These are phyloP conservation scores for Tremella mesenterica DNA, from an alignment of 768 basidiomycete species.

Conservation along the genomic window DNA sequence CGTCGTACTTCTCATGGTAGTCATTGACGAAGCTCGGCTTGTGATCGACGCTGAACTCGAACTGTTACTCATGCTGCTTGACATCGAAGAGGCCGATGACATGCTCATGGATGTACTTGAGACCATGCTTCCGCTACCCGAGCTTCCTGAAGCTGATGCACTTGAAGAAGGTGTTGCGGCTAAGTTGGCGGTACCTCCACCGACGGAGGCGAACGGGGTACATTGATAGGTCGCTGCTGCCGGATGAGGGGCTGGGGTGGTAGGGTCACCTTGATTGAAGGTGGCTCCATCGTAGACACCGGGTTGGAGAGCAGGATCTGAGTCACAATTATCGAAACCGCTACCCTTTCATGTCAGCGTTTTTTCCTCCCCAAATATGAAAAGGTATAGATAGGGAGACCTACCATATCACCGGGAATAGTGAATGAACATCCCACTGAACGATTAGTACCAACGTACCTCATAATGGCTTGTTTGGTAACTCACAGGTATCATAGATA, in stretches of 20 bases:
- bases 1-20: too few relatives aligned
- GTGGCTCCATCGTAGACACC: constrained; percentile 47
- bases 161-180: constrained; percentile 10
- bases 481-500: constrained; percentile 47
- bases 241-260: constrained; percentile 48
- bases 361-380: too few relatives aligned
- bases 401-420: constrained; percentile 29
- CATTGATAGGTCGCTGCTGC: constrained; percentile 58
- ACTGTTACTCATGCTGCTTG: too few relatives aligned
- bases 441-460: constrained; percentile 6
- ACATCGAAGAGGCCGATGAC: background rate
- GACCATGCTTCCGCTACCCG: background rate
- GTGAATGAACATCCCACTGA: constrained; percentile 36
- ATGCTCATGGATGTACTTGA: background rate
- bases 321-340: constrained; percentile 35
- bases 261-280: constrained; percentile 46
- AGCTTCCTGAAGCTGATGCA: constrained; percentile 1
- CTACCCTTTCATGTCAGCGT: too few relatives aligned
- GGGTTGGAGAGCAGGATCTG: constrained; percentile 28
- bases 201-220: constrained; percentile 52
- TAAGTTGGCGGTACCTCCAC: constrained; percentile 23
- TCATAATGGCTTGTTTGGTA: constrained; percentile 6
- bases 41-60: background rate
- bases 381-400: too few relatives aligned
- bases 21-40: too few relatives aligned